These are phyloP conservation scores for Hymenochaete sp. DNA, from an alignment of 1,284 basidiomycete species.

Conservation along the genomic window DNA sequence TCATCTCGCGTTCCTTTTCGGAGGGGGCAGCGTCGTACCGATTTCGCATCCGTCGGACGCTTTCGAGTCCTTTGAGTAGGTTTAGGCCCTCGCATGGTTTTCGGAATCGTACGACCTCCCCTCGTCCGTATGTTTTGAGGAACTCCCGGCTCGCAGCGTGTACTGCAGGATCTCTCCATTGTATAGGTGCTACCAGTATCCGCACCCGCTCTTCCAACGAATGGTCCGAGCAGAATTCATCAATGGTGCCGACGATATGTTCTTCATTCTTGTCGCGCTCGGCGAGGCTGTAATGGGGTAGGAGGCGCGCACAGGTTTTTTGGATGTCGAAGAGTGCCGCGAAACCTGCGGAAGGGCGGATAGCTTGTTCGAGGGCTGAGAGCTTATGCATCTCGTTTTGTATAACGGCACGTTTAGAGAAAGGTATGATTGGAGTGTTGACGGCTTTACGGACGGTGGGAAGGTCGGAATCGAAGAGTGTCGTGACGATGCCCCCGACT, in stretches of 20 bases:
- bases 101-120: constrained; percentile 21
- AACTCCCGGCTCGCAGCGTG: constrained; percentile 22
- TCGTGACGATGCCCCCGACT: constrained; percentile 58
- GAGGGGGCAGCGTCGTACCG: neutral
- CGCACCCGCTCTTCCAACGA: constrained; percentile 23
- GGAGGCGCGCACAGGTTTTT: neutral
- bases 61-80: constrained; percentile 19
- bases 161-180: constrained; percentile 24
- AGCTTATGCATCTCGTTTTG: constrained; percentile 17
- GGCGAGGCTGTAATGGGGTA: constrained; percentile 10
- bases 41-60: constrained; percentile 22
- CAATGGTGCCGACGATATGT: constrained; percentile 20
- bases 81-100: constrained; percentile 10
- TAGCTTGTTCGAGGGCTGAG: constrained; percentile 11
- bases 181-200: constrained; percentile 23
- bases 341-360: constrained; percentile 6
- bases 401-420: constrained; percentile 30
- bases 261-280: constrained; percentile 14
- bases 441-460: constrained; percentile 45
- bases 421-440: constrained; percentile 28
- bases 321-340: constrained; percentile 7
- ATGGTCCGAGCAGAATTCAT: constrained; percentile 22
- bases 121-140: constrained; percentile 22
- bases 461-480: constrained; percentile 61
- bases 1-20: neutral